Percentiles rank a stretch among this genome's conserved stretches.
Evolutionary conservation across 202 grass and related monocot species (phyloP).

Genomic region (Dendrocalamus latiflorus): DNA sequence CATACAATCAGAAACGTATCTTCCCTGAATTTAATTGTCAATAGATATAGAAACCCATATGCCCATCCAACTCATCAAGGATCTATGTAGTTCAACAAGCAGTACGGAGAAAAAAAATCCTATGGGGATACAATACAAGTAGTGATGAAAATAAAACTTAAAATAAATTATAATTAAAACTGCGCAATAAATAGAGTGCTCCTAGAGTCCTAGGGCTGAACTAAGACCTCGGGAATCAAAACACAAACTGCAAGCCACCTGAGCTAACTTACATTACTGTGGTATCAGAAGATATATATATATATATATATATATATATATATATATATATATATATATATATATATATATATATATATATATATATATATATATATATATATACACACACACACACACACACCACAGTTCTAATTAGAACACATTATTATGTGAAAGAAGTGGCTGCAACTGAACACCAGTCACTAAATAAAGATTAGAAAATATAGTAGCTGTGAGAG

Average conservation of each 20-base stretch:
- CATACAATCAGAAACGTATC: conserved; percentile 88
- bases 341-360: no score
- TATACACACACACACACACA: no score
- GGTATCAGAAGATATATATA: neutral
- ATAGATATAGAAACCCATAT: conserved; percentile 48
- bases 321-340: no score
- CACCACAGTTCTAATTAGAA: neutral
- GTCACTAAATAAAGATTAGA: neutral
- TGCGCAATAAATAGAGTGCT: neutral
- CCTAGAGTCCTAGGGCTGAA: neutral
- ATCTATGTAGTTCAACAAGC: no score
- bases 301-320: no score
- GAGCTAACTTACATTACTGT: neutral
- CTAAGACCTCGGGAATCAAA: neutral
- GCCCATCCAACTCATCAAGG: neutral
- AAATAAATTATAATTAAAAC: neutral
- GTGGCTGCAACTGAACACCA: neutral
- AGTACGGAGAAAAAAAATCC: no score
- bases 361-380: no score
- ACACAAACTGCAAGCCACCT: neutral
- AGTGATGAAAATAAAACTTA: no score
- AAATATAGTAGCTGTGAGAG: neutral
- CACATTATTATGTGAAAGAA: neutral
- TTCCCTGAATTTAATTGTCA: conserved; percentile 99
- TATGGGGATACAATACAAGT: no score